Evolutionary conservation across 2,329 filamentous ascomycete genomes (phyloP).

Genomic region (Aspergillus sp.): DNA sequence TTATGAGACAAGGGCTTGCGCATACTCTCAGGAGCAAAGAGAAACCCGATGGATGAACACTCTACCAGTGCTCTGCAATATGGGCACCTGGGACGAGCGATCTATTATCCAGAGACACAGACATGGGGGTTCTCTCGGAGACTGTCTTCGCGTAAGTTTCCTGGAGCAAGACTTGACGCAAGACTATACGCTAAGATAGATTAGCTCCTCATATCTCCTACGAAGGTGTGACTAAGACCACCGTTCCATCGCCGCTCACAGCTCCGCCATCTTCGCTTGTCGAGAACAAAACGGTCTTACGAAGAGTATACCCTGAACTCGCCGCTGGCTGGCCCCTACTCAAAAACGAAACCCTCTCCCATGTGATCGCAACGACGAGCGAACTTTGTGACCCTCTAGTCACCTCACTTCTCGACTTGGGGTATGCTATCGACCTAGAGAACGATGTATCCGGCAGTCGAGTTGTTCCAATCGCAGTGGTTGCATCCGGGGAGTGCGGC

Average conservation of each 20-base stretch:
- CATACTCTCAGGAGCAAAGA: constrained; percentile 29
- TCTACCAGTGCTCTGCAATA: constrained; percentile 52
- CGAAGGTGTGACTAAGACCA: constrained; percentile 29
- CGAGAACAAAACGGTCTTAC: constrained; percentile 23
- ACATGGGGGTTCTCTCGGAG: constrained; percentile 51
- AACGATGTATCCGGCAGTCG: constrained; percentile 23
- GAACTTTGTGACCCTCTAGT: constrained; percentile 34
- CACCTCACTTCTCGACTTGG: constrained; percentile 49
- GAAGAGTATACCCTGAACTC: constrained; percentile 35
- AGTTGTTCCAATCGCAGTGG: constrained; percentile 36
- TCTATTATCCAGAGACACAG: constrained; percentile 49
- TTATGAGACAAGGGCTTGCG: constrained; percentile 21
- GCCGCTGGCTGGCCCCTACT: constrained; percentile 31
- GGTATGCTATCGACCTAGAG: constrained; percentile 44
- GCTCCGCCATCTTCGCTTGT: constrained; percentile 14
- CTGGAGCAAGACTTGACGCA: background rate
- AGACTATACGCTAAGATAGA: background rate
- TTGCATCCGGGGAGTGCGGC: constrained; percentile 45
- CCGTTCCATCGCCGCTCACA: constrained; percentile 22
- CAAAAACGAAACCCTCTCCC: constrained; percentile 32
- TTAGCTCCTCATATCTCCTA: constrained; percentile 27
- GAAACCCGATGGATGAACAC: constrained; percentile 59
- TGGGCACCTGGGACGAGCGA: constrained; percentile 55
- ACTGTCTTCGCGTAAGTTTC: constrained; percentile 26
- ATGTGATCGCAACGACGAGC: constrained; percentile 26